Evolutionary conservation across 2,329 filamentous ascomycete genomes (phyloP), one percentile per base, ranked within the genome.

Genomic region (Microascus cirrosus): DNA sequence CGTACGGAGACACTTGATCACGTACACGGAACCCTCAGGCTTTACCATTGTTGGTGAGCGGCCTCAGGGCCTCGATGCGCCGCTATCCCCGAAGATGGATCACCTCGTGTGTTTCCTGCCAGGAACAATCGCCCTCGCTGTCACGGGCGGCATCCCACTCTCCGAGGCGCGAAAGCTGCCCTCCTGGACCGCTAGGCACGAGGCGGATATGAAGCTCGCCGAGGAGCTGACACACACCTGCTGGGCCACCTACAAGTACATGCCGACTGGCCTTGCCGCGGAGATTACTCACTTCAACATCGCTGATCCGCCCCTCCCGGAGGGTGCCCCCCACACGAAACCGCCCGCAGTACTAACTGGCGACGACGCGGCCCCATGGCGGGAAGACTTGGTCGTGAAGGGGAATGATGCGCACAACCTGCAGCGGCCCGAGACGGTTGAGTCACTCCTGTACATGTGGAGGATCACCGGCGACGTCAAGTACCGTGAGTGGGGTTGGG

Each of bases 371-470:
- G 51, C 54, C 39, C 69, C 76, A 56, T 95, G 91, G 88, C 84
- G 84, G 61, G 73, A 85, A 59, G 94, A 97, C 68, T 93, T 87
- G 65, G 74, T 83, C 18, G 85, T 99, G 67, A 89, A 95, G 68
- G 65, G 75, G n/a, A 80, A 83, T n/a, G 94, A 99, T 69, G 76
- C 80, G 56, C 94, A 97, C 74, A 99, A 99, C 68, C 78, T 99
- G 36, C 94, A 97, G 72, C 83, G 94, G 35, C 94, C 94, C 0
- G 94, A 99, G 75, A 96, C 94, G 0, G 86, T 96, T n/a, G 94
- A 99, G 74, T 92, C 86, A 60, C 75, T 99, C 61, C 92, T 99
- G 67, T 96, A 97, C 75, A 95, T 99, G 91, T 99, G 93, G 88
- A 86, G 94, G 61, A 95, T 99, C 70, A 99, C 94, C 0, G 90